Conservation (phyloP, 768 basidiomycete genomes). For the Gloeopeniophorella convolvens region DNA sequence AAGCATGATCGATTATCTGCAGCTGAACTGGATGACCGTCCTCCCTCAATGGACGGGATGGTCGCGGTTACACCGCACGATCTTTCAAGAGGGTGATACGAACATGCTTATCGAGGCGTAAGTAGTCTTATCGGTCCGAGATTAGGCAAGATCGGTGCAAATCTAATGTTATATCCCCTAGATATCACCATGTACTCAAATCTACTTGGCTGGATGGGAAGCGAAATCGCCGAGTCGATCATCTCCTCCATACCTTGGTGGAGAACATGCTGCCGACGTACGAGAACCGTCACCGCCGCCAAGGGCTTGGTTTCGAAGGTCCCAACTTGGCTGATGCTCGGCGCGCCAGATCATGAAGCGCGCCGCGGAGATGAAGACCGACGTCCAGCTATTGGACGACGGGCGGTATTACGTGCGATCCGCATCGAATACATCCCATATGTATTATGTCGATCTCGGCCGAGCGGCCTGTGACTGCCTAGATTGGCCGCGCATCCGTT, state of each 20-base stretch:
- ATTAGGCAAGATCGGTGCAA: not conserved
- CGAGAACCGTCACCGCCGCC: not conserved
- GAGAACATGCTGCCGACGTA: not conserved
- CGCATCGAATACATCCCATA: not conserved
- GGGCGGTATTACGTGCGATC: not conserved
- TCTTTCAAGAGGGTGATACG: slow-evolving; percentile 3
- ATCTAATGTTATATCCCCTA: not conserved
- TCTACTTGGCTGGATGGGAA: not conserved
- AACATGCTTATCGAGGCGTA: slow-evolving; percentile 6
- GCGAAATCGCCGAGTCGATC: not conserved
- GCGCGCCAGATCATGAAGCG: not conserved
- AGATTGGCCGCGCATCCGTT: not conserved
- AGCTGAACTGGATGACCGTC: not conserved
- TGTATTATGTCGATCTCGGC: not conserved
- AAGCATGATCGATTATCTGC: not conserved
- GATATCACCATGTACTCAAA: slow-evolving; percentile 2
- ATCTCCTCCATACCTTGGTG: not conserved
- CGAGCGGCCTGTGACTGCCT: not conserved
- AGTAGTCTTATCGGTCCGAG: not conserved
- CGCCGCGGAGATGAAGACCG: not conserved
- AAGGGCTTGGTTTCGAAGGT: not conserved
- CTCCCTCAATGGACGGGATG: not conserved
- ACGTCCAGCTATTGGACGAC: not conserved
- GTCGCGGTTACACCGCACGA: not conserved
- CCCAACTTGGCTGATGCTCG: not conserved